Percentiles rank a stretch among this genome's conserved stretches.
Evolutionary conservation across 1,284 basidiomycete genomes (phyloP).

Genomic region (Cryptococcus sp.): DNA sequence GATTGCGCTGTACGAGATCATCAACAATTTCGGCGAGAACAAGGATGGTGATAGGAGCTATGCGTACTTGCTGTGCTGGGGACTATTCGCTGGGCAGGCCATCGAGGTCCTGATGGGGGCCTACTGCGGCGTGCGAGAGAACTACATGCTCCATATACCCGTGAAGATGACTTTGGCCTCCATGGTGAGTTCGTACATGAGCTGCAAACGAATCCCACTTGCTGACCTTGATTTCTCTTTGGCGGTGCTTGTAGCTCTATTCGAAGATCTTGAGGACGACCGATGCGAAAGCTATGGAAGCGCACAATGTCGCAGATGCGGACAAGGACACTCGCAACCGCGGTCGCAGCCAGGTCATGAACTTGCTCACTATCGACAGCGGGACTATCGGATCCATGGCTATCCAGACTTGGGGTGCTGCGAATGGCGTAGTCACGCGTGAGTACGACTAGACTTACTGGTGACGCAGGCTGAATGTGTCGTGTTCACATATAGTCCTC

Average conservation of each 20-base stretch:
- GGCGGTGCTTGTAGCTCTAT: constrained; percentile 35
- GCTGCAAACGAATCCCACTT: not conserved
- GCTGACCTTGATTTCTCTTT: not conserved
- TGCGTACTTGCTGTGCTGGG: constrained; percentile 49
- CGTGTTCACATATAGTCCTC: constrained; percentile 26
- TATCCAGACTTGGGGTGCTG: constrained; percentile 37
- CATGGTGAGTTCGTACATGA: constrained; percentile 29
- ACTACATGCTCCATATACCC: constrained; percentile 46
- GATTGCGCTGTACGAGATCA: constrained; percentile 45
- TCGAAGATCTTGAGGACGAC: constrained; percentile 47
- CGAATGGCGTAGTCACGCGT: constrained; percentile 44
- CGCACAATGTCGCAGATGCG: constrained; percentile 33
- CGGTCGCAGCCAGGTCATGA: constrained; percentile 49
- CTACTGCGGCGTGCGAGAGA: constrained; percentile 43
- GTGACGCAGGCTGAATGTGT: too few species aligned
- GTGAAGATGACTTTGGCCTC: constrained; percentile 43
- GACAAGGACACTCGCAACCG: constrained; percentile 29
- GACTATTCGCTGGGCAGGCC: constrained; percentile 43
- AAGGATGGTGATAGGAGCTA: constrained; percentile 36
- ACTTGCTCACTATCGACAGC: constrained; percentile 50
- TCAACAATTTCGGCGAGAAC: constrained; percentile 35
- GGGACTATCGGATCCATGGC: constrained; percentile 40
- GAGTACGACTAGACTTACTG: constrained; percentile 15
- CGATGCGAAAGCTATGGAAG: constrained; percentile 48
- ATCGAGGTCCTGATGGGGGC: constrained; percentile 33